Evolutionary conservation across 1,139 yeast species (phyloP).

Genomic region (Yamadazyma pseudoaaseri): DNA sequence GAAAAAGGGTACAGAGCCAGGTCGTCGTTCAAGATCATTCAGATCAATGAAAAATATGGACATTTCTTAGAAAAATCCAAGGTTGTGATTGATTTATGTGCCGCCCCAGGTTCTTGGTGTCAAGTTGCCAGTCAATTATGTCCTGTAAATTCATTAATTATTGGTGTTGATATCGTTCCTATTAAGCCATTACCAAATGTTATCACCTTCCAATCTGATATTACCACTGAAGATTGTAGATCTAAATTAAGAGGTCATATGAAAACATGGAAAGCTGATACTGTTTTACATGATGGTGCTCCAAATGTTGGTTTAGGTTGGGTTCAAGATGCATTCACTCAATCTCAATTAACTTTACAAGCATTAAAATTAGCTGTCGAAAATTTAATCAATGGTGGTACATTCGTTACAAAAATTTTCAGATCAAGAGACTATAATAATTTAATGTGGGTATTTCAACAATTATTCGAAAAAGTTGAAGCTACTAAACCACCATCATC

Average conservation of each 20-base stretch:
- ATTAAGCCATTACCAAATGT: constrained; percentile 92
- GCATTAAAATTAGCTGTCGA: constrained; percentile 95
- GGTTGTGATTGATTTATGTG: constrained; percentile 96
- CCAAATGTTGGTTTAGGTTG: constrained; percentile 99
- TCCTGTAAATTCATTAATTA: constrained; percentile 87
- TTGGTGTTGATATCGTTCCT: constrained; percentile 98
- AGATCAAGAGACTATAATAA: constrained; percentile 97
- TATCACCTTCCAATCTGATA: constrained; percentile 93
- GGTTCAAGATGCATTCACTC: constrained; percentile 99
- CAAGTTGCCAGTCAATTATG: constrained; percentile 95
- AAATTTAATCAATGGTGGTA: constrained; percentile 86
- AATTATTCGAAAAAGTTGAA: constrained; percentile 91
- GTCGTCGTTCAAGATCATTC: constrained; percentile 94
- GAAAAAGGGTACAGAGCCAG: constrained; percentile 99
- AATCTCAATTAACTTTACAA: constrained; percentile 90
- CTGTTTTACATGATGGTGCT: constrained; percentile 98
- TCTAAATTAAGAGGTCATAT: constrained; percentile 90
- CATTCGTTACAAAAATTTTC: constrained; percentile 95
- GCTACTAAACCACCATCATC: constrained; percentile 99
- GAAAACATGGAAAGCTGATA: constrained; percentile 99
- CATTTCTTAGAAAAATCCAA: constrained; percentile 94
- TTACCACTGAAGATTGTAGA: constrained; percentile 97
- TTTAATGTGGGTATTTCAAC: constrained; percentile 96
- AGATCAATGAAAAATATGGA: constrained; percentile 94
- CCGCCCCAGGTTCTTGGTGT: constrained; percentile 99